Evolutionary conservation across 306 rosid species (phyloP).

Genomic region (Acmispon strigosus): DNA sequence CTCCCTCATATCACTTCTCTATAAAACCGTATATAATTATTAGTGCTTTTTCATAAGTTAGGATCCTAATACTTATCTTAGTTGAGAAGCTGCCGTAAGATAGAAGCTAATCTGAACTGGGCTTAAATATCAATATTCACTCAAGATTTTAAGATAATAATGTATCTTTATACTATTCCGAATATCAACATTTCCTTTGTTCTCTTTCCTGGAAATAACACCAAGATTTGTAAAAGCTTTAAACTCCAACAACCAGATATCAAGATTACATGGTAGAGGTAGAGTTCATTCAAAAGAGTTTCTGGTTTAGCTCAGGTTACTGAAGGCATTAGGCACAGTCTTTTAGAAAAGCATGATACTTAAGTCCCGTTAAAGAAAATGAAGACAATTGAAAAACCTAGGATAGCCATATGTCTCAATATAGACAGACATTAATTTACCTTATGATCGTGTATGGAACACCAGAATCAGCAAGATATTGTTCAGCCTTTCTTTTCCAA

Average conservation of each 20-base stretch:
- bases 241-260: background rate
- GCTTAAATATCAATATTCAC: background rate
- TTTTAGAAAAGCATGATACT: background rate
- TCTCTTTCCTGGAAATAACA: background rate
- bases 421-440: conserved; percentile 25
- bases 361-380: background rate
- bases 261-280: background rate
- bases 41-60: too few species aligned
- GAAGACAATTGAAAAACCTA: background rate
- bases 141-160: background rate
- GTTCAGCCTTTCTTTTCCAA: conserved; percentile 98
- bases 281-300: background rate
- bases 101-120: too few species aligned
- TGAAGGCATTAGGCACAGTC: background rate
- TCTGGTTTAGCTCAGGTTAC: background rate
- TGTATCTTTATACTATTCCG: background rate
- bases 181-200: background rate
- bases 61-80: too few species aligned
- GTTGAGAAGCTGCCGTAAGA: too few species aligned
- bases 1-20: too few species aligned
- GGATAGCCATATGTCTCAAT: background rate
- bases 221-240: background rate
- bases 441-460: conserved; percentile 87
- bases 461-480: conserved; percentile 89
- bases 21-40: too few species aligned